Conservation (phyloP, 768 basidiomycete genomes). For the Termitomyces heimii region DNA sequence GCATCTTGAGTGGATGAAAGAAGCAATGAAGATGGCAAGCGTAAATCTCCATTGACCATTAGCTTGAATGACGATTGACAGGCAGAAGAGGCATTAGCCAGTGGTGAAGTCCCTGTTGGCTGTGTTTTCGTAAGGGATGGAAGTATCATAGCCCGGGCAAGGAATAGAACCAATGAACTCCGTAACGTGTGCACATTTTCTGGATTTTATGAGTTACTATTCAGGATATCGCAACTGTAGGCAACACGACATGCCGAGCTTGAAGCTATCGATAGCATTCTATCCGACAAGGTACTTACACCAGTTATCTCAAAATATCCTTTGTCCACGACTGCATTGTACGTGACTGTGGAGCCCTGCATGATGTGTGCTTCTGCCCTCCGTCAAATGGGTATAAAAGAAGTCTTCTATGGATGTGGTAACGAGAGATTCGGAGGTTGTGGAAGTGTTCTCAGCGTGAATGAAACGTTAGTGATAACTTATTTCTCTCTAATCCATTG, state of each 20-base stretch:
- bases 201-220: background rate
- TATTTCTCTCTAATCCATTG: background rate
- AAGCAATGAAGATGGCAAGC: constrained; percentile 77
- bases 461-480: constrained; percentile 48
- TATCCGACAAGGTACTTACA: constrained; percentile 57
- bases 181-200: constrained; percentile 60
- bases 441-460: constrained; percentile 89
- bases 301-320: constrained; percentile 49
- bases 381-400: constrained; percentile 85
- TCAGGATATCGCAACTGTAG: constrained; percentile 32
- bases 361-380: constrained; percentile 99
- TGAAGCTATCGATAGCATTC: constrained; percentile 88
- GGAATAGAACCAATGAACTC: constrained; percentile 93
- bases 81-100: constrained; percentile 83
- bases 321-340: constrained; percentile 75
- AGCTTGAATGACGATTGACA: constrained; percentile 21
- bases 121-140: constrained; percentile 87
- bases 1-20: constrained; percentile 70
- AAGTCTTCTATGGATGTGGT: constrained; percentile 89
- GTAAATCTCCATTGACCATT: background rate
- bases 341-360: constrained; percentile 98
- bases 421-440: constrained; percentile 98
- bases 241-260: constrained; percentile 97
- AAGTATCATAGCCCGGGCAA: constrained; percentile 74
- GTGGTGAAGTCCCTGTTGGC: constrained; percentile 92